A percentile compares a stretch with the other conserved stretches of the same genome.
Evolutionary conservation across 1,139 yeast genomes (phyloP).

Genomic region (Saccharomyces hybrid): DNA sequence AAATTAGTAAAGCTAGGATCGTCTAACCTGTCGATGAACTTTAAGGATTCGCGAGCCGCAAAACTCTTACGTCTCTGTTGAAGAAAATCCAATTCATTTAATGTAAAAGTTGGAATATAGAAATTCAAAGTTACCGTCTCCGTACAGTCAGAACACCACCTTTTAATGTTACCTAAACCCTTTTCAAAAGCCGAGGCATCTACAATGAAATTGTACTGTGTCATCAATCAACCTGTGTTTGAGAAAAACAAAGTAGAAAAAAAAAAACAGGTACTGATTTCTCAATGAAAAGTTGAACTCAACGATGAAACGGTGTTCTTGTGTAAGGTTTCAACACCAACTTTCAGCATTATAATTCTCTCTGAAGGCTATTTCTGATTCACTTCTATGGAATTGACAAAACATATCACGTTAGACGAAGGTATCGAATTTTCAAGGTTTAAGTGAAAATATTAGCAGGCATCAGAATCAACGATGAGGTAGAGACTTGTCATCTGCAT

Average conservation of each 20-base stretch:
- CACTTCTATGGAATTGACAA: background rate
- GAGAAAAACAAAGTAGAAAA: background rate
- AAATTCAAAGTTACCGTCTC: conserved; percentile 17
- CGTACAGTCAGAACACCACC: conserved; percentile 19
- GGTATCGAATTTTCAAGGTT: background rate
- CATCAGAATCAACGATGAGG: background rate
- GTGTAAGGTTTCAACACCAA: background rate
- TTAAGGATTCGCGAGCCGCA: conserved; percentile 26
- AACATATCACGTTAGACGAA: background rate
- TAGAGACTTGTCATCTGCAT: background rate
- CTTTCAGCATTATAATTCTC: background rate
- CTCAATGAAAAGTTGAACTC: background rate
- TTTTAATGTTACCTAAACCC: conserved; percentile 29
- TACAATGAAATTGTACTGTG: conserved; percentile 25
- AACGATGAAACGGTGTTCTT: background rate
- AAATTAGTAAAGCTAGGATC: conserved; percentile 8
- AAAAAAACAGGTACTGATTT: background rate
- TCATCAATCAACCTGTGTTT: conserved; percentile 10
- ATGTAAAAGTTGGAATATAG: conserved; percentile 28
- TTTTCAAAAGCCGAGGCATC: conserved; percentile 31
- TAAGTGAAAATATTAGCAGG: background rate
- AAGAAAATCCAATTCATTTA: conserved; percentile 27
- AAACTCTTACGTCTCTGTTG: conserved; percentile 22
- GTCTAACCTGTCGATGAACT: conserved; percentile 22
- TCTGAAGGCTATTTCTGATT: background rate